Evolutionary conservation across 2,329 filamentous ascomycete genomes (phyloP).

Genomic region (Purpureocillium takamizusanense): DNA sequence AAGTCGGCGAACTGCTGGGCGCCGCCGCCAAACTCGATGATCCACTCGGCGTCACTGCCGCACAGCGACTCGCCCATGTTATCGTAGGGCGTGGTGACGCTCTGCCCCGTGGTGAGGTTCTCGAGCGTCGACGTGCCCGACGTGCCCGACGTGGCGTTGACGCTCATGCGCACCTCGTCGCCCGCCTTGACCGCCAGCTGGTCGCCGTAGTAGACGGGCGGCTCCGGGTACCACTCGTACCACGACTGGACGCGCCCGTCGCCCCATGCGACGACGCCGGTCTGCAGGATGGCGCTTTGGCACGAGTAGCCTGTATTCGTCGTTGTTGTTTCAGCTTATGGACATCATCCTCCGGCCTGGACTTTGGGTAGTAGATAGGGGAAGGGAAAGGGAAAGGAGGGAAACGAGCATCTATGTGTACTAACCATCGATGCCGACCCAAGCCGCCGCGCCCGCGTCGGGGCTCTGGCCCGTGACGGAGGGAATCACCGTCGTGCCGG

Average conservation of each 20-base stretch:
- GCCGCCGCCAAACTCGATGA: conserved; percentile 23
- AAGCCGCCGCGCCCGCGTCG: conserved; percentile 16
- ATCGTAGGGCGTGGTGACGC: conserved; percentile 37
- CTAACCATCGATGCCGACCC: conserved; percentile 33
- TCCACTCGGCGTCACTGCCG: conserved; percentile 16
- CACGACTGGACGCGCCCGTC: no score
- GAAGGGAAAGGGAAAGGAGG: no score
- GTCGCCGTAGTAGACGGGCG: no score
- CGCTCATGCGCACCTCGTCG: conserved; percentile 16
- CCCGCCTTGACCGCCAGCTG: conserved; percentile 12
- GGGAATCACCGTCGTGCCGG: no score
- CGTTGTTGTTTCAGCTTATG: no score
- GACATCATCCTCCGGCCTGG: no score
- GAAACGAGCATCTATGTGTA: no score
- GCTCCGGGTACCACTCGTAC: no score
- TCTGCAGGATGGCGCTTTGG: conserved; percentile 26
- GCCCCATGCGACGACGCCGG: conserved; percentile 18
- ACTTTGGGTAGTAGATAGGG: no score
- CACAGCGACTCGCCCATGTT: conserved; percentile 30
- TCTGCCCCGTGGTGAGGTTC: conserved; percentile 40
- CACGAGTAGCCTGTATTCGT: conserved; percentile 23
- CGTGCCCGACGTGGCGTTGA: conserved; percentile 23
- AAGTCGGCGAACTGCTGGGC: conserved; percentile 4
- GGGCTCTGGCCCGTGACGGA: no score
- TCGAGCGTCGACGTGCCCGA: conserved; percentile 15